A percentile compares a stretch with the other conserved stretches of the same genome.
Evolutionary conservation across 1,139 yeast genomes (phyloP).

Genomic region (Casaregolazyma lundiana): DNA sequence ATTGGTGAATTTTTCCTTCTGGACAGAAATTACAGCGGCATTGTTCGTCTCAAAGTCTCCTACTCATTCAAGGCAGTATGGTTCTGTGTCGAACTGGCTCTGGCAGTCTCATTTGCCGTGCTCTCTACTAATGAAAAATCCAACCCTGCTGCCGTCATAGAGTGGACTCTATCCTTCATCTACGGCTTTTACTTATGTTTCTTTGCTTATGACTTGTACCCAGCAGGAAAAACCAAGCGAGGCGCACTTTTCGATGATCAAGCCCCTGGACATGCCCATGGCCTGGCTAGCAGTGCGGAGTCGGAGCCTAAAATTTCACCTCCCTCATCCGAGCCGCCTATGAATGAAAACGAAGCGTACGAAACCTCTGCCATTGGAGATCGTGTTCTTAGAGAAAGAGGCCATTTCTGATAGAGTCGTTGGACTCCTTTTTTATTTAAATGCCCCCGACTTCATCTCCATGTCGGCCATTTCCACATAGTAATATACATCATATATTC

Average conservation of each 20-base stretch:
- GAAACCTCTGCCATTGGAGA: constrained; percentile 18
- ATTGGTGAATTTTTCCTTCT: constrained; percentile 57
- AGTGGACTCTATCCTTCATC: constrained; percentile 82
- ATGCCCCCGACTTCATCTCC: too few species aligned
- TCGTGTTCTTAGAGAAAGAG: constrained; percentile 13
- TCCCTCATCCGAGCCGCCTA: constrained; percentile 14
- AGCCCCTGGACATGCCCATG: constrained; percentile 8
- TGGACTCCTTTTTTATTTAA: too few species aligned
- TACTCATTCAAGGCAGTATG: constrained; percentile 53
- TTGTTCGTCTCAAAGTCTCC: constrained; percentile 40
- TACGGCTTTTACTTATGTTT: constrained; percentile 66
- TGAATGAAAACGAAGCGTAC: constrained; percentile 18
- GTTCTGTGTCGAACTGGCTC: constrained; percentile 61
- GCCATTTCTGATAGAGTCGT: neutral
- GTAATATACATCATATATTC: constrained; percentile 1
- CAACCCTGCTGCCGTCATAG: constrained; percentile 58
- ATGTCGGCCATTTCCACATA: too few species aligned
- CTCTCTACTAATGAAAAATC: constrained; percentile 38
- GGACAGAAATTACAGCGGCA: constrained; percentile 47
- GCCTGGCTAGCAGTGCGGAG: constrained; percentile 7
- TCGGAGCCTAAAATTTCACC: neutral
- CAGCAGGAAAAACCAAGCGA: constrained; percentile 31
- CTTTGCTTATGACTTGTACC: constrained; percentile 66
- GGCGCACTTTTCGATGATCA: constrained; percentile 22
- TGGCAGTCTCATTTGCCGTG: constrained; percentile 67